Conservation (phyloP, 441 rosid species). For the Erodium trifolium region DNA sequence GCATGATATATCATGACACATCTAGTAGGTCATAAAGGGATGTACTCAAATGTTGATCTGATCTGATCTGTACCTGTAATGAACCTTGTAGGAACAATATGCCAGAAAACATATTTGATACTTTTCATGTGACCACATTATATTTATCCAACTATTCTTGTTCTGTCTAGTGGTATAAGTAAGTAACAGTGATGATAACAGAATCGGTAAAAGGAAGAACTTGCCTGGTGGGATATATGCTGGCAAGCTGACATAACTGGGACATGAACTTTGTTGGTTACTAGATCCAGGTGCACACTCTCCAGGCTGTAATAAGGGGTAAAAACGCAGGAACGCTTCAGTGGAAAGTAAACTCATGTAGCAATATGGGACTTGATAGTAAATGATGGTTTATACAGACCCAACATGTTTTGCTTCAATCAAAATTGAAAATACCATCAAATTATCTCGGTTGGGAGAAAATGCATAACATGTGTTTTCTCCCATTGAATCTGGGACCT, state of each 20-base stretch:
- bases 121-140: too few relatives aligned
- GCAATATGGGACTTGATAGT: neutral
- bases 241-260: conserved; percentile 74
- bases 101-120: too few relatives aligned
- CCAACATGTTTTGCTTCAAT: neutral
- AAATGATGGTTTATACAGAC: neutral
- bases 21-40: neutral
- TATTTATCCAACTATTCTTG: too few relatives aligned
- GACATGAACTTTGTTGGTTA: conserved; percentile 49
- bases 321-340: conserved; percentile 19
- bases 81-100: neutral
- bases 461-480: neutral
- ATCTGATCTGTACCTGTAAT: neutral
- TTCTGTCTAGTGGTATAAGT: too few relatives aligned
- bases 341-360: neutral
- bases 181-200: too few relatives aligned
- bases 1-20: too few relatives aligned
- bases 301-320: conserved; percentile 47
- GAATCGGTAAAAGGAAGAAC: conserved; percentile 13
- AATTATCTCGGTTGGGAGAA: neutral
- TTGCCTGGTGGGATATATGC: conserved; percentile 46
- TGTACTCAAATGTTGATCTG: conserved; percentile 1
- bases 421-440: neutral
- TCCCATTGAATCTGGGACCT: neutral
- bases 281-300: conserved; percentile 39